Evolutionary conservation across 176 grass and related monocot genomes (phyloP).

Genomic region (Hsuehochloa calcarea): DNA sequence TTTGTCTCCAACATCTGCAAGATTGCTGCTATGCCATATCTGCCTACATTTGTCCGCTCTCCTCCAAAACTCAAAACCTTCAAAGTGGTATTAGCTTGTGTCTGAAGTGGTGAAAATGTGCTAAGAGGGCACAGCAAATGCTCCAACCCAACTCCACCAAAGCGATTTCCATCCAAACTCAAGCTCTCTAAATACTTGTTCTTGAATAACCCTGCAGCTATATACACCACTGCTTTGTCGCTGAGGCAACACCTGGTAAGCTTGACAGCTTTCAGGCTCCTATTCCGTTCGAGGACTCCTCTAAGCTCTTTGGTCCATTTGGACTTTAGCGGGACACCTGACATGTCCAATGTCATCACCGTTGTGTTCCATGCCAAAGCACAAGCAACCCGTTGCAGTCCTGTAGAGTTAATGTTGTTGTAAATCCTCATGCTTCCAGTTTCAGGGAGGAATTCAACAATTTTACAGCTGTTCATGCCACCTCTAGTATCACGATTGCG

Average conservation of each 20-base stretch:
- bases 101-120: constrained; percentile 79
- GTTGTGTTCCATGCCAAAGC: constrained; percentile 82
- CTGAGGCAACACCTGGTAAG: constrained; percentile 63
- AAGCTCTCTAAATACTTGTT: constrained; percentile 73
- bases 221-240: constrained; percentile 78
- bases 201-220: constrained; percentile 94
- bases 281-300: constrained; percentile 69
- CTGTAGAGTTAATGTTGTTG: constrained; percentile 46
- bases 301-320: constrained; percentile 84
- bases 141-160: constrained; percentile 75
- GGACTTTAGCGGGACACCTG: constrained; percentile 61
- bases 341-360: constrained; percentile 69
- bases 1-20: constrained; percentile 89
- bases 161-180: constrained; percentile 68
- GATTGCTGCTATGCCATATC: constrained; percentile 60
- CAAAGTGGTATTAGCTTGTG: constrained; percentile 70
- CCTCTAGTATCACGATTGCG: constrained; percentile 20
- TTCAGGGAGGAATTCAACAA: constrained; percentile 75
- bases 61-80: constrained; percentile 78
- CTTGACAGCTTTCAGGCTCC: constrained; percentile 59
- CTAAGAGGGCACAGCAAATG: constrained; percentile 83
- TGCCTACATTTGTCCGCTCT: constrained; percentile 47
- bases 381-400: constrained; percentile 56
- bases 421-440: constrained; percentile 69
- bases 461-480: constrained; percentile 42